phyloP scores from a whole-genome alignment of 345 rosid genomes.

The Salix suchowensis region DNA sequence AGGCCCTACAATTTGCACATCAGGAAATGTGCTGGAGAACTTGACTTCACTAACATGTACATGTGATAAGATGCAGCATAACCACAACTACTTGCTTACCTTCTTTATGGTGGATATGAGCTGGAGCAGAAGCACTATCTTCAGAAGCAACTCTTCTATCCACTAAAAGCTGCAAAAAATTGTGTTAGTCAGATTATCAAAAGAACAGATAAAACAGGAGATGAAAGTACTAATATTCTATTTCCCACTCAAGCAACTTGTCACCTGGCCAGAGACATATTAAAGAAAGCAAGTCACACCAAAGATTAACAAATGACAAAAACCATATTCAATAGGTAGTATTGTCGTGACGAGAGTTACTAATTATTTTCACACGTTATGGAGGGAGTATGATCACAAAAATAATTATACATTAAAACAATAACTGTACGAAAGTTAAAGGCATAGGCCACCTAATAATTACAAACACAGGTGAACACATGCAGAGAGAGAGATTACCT shows the following conservation, averaged over 20 bases:
- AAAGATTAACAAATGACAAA: not conserved
- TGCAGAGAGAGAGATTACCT: conserved; percentile 36
- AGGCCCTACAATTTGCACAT: not conserved
- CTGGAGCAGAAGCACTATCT: conserved; percentile 25
- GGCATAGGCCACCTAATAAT: not conserved
- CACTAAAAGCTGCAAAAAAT: conserved; percentile 28
- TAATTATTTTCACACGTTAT: not conserved
- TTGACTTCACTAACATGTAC: not conserved
- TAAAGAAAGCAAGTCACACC: not conserved
- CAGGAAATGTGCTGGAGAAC: not conserved
- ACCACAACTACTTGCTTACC: conserved; percentile 27
- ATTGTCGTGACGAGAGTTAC: not conserved
- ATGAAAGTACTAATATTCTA: not conserved
- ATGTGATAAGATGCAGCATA: not conserved
- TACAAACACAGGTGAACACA: not conserved
- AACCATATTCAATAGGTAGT: not conserved
- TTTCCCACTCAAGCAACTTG: not conserved
- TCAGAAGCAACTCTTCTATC: conserved; percentile 14
- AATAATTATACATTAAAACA: not conserved
- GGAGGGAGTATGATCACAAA: not conserved
- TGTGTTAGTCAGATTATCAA: not conserved
- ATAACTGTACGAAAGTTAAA: not conserved
- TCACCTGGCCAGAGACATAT: not conserved
- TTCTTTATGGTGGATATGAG: conserved; percentile 39
- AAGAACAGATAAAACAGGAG: not conserved